Conservation (phyloP, 495 filamentous ascomycete species). For the Daldinia grandis region DNA sequence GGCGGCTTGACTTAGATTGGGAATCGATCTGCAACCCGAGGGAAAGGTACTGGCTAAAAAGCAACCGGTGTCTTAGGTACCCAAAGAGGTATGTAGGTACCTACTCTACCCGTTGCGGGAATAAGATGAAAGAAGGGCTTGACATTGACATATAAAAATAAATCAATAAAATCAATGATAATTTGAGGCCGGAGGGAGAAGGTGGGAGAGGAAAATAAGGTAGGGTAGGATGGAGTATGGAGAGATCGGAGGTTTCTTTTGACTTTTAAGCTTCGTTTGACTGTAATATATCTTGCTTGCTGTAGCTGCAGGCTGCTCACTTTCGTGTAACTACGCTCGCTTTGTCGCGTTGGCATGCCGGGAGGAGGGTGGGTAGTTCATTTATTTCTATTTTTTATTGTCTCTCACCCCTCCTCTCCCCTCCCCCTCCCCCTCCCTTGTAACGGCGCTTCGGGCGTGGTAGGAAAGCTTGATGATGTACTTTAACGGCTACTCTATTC, state of each 20-base stretch:
- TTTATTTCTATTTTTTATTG: conserved; percentile 18
- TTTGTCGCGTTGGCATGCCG: conserved; percentile 15
- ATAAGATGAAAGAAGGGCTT: conserved; percentile 12
- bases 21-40: conserved; percentile 36
- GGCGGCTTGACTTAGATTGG: conserved; percentile 34
- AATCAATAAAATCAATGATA: conserved; percentile 3
- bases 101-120: conserved; percentile 30
- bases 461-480: conserved; percentile 27
- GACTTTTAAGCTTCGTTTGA: conserved; percentile 44
- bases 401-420: background rate
- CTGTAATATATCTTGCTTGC: conserved; percentile 44
- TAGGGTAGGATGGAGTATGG: conserved; percentile 27
- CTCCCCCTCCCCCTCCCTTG: background rate
- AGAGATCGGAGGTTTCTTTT: conserved; percentile 44
- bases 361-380: conserved; percentile 26
- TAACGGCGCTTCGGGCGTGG: conserved; percentile 36
- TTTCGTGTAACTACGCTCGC: conserved; percentile 34
- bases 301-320: conserved; percentile 38
- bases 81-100: too few relatives aligned
- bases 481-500: conserved; percentile 21
- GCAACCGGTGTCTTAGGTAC: conserved; percentile 24
- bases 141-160: background rate
- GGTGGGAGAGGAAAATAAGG: conserved; percentile 24
- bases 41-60: conserved; percentile 41
- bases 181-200: conserved; percentile 26